phyloP scores from a whole-genome alignment of 2,329 filamentous ascomycete genomes.

The Claviceps monticola region DNA sequence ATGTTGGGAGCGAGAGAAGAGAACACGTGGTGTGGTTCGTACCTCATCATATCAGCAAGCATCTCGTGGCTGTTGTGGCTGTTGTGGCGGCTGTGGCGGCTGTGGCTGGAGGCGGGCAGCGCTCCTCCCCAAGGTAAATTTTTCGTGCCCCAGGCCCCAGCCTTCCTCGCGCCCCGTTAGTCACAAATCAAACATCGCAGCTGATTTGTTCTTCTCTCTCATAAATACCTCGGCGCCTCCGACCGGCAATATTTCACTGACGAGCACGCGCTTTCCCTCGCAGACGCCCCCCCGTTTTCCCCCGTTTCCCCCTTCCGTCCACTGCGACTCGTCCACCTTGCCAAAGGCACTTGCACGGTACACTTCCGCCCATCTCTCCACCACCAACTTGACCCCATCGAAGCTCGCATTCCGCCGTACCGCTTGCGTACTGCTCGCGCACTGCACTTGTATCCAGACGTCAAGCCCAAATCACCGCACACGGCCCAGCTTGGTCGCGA shows the following conservation, averaged over 20 bases:
- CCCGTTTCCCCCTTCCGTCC: slow-evolving; percentile 13
- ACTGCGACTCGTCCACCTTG: slow-evolving; percentile 7
- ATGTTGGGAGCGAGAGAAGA: background rate
- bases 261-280: slow-evolving; percentile 32
- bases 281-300: slow-evolving; percentile 20
- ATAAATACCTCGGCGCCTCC: slow-evolving; percentile 34
- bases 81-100: slow-evolving; percentile 1
- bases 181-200: slow-evolving; percentile 21
- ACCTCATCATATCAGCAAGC: background rate
- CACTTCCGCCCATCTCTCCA: background rate
- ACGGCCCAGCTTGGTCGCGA: slow-evolving; percentile 6
- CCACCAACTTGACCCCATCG: background rate
- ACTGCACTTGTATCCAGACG: slow-evolving; percentile 1
- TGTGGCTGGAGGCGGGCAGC: slow-evolving; percentile 4
- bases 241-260: slow-evolving; percentile 28
- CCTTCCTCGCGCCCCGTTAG: slow-evolving; percentile 23
- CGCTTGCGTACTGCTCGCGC: background rate
- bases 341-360: slow-evolving; percentile 11
- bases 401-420: slow-evolving; percentile 1
- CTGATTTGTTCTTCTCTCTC: slow-evolving; percentile 25
- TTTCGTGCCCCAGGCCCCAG: slow-evolving; percentile 18
- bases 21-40: background rate
- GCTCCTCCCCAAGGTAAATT: slow-evolving; percentile 21
- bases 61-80: background rate
- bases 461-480: slow-evolving; percentile 2